Percentiles rank a stretch among this genome's conserved stretches.
These are phyloP conservation scores for Citrus medica DNA, from an alignment of 345 rosid species.

Conservation along the genomic window DNA sequence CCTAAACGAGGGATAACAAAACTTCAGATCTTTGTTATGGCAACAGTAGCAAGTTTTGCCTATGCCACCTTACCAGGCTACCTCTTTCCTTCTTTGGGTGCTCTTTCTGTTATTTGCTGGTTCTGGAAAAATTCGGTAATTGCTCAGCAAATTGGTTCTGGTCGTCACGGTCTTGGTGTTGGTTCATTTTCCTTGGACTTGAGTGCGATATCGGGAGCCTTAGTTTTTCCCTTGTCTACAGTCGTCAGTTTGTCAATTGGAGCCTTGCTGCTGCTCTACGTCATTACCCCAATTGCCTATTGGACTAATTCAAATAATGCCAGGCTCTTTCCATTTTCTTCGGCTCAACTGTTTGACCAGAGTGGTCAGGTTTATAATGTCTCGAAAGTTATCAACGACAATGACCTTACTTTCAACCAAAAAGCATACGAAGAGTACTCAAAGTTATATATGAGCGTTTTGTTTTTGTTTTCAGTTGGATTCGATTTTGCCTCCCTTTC, in stretches of 20 bases:
- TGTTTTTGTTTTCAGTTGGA: conserved; percentile 17
- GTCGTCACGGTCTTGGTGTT: conserved; percentile 7
- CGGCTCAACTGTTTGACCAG: conserved; percentile 14
- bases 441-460: conserved; percentile 20
- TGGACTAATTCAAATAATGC: conserved; percentile 22
- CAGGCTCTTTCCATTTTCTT: conserved; percentile 18
- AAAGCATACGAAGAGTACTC: conserved; percentile 16
- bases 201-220: neutral
- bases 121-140: neutral
- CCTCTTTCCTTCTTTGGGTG: conserved; percentile 25
- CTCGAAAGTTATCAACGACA: neutral
- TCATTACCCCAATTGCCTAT: conserved; percentile 18
- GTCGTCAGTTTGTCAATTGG: conserved; percentile 19
- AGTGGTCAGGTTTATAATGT: conserved; percentile 16
- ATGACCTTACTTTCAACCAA: conserved; percentile 2
- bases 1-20: conserved; percentile 12
- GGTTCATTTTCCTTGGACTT: conserved; percentile 11
- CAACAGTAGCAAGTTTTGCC: conserved; percentile 24
- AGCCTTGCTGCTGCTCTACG: conserved; percentile 15
- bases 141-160: conserved; percentile 13
- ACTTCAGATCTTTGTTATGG: conserved; percentile 28
- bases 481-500: conserved; percentile 23
- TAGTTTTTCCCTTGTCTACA: conserved; percentile 13
- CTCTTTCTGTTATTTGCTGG: conserved; percentile 24
- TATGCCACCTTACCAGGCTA: conserved; percentile 27